Percentiles rank a stretch among this genome's conserved stretches.
Evolutionary conservation across 345 rosid genomes (phyloP).

Genomic region (Isatis tinctoria): DNA sequence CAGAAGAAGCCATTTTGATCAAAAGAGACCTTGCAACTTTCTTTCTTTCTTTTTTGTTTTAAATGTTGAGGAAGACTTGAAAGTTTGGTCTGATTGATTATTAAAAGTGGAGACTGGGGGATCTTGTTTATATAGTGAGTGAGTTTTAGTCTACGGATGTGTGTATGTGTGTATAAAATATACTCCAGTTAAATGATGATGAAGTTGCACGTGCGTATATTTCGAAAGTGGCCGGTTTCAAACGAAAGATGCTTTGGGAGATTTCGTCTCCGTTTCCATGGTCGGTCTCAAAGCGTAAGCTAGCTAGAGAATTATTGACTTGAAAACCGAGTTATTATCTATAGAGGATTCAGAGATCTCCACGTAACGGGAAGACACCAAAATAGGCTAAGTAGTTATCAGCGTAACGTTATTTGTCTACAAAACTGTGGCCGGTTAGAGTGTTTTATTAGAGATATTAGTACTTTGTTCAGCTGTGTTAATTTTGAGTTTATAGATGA

Average conservation of each 20-base stretch:
- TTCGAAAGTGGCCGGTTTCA: not conserved
- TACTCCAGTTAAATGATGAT: not conserved
- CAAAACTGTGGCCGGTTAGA: not conserved
- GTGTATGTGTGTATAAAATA: not conserved
- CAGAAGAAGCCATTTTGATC: conserved; percentile 21
- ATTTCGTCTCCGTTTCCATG: not conserved
- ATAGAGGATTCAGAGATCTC: not conserved
- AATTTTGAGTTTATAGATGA: not conserved
- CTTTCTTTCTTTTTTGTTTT: not conserved
- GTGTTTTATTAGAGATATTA: not conserved
- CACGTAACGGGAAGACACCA: not conserved
- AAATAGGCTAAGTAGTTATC: not conserved
- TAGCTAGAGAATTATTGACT: not conserved
- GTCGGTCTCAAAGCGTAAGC: not conserved
- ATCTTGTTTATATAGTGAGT: not conserved
- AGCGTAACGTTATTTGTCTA: not conserved
- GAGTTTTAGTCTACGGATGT: not conserved
- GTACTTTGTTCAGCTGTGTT: not conserved
- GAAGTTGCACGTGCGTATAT: not conserved
- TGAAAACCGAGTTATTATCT: not conserved
- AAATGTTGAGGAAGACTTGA: not conserved
- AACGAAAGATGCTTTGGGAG: not conserved
- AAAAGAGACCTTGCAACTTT: not conserved
- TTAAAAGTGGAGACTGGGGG: not conserved
- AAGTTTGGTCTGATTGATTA: not conserved